Evolutionary conservation across 2,329 filamentous ascomycete genomes (phyloP).

Genomic region (Penicillium paneum): DNA sequence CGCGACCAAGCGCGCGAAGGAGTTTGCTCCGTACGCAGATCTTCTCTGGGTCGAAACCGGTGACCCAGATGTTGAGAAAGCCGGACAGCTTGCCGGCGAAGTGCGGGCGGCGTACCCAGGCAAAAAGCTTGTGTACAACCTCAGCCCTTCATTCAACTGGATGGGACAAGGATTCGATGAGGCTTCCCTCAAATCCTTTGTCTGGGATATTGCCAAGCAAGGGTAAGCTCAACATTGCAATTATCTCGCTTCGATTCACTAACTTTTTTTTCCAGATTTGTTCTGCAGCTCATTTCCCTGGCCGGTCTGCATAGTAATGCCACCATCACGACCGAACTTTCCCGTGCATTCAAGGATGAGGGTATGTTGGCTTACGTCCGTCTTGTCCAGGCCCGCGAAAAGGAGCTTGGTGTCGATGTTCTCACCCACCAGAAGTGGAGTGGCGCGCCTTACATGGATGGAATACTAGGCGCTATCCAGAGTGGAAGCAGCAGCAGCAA

Average conservation of each 20-base stretch:
- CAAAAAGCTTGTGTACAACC: constrained; percentile 94
- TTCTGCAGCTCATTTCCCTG: constrained; percentile 62
- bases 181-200: constrained; percentile 78
- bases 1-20: constrained; percentile 88
- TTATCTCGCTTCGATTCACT: constrained; percentile 2
- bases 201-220: constrained; percentile 92
- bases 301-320: constrained; percentile 63
- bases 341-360: constrained; percentile 76
- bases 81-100: constrained; percentile 68
- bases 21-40: constrained; percentile 88
- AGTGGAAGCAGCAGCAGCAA: constrained; percentile 84
- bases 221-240: constrained; percentile 57
- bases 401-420: constrained; percentile 88
- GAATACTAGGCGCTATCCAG: constrained; percentile 84
- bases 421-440: constrained; percentile 85
- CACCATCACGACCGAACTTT: constrained; percentile 69
- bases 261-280: constrained; percentile 45
- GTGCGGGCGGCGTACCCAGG: constrained; percentile 68
- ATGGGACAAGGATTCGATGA: constrained; percentile 89
- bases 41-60: constrained; percentile 97
- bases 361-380: constrained; percentile 99
- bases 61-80: constrained; percentile 77
- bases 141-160: constrained; percentile 98
- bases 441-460: constrained; percentile 74
- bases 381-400: constrained; percentile 81